Evolutionary conservation across 2,329 filamentous ascomycete species (phyloP).

Genomic region (Emmonsia crescens): DNA sequence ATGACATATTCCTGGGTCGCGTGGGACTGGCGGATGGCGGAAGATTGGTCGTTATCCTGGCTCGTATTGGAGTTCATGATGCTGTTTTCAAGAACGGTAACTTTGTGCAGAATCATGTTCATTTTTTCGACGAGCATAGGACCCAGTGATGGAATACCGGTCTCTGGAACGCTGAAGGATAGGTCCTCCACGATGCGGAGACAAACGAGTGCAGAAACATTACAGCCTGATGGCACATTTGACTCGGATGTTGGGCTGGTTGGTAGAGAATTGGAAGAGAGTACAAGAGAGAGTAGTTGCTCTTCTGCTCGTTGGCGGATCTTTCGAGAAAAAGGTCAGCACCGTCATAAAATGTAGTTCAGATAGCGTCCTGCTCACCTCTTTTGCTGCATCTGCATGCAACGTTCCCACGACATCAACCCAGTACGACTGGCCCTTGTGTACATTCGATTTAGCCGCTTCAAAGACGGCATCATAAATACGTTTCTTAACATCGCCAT

Average conservation of each 20-base stretch:
- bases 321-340: constrained; percentile 17
- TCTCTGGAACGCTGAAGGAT: constrained; percentile 26
- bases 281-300: constrained; percentile 27
- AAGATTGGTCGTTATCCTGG: constrained; percentile 5
- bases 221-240: constrained; percentile 8
- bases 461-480: constrained; percentile 33
- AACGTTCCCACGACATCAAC: constrained; percentile 30
- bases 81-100: constrained; percentile 22
- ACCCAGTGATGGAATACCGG: constrained; percentile 21
- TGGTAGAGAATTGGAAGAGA: constrained; percentile 12
- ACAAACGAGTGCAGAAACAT: constrained; percentile 19
- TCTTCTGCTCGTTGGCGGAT: constrained; percentile 33
- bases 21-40: constrained; percentile 13
- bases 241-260: constrained; percentile 1
- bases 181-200: constrained; percentile 31
- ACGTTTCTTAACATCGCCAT: constrained; percentile 16
- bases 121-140: constrained; percentile 31
- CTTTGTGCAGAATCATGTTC: constrained; percentile 28
- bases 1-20: constrained; percentile 22
- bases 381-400: constrained; percentile 27
- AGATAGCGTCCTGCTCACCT: constrained; percentile 15
- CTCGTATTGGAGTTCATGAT: constrained; percentile 12
- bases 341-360: not conserved
- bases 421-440: constrained; percentile 27
- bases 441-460: constrained; percentile 27